Conservation (phyloP, 2,329 filamentous ascomycete species). For the Helotiales sp. region DNA sequence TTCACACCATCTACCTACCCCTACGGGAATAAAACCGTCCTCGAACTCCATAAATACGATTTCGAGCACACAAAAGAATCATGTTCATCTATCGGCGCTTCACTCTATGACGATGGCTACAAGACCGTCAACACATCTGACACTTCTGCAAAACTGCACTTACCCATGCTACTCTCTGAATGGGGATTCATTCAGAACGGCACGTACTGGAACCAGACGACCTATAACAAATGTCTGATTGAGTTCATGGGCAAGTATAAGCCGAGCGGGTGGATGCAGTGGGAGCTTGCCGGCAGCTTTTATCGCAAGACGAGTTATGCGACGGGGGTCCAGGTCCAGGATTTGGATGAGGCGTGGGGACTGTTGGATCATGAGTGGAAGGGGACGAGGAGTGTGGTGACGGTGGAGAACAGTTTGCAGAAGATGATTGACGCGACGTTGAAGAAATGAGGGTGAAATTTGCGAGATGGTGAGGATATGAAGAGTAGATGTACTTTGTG, state of each 20-base stretch:
- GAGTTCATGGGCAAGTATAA: slow-evolving; percentile 44
- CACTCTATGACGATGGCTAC: slow-evolving; percentile 39
- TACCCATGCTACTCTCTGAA: slow-evolving; percentile 48
- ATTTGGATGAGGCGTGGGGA: slow-evolving; percentile 56
- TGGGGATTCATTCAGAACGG: slow-evolving; percentile 54
- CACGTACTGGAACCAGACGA: slow-evolving; percentile 48
- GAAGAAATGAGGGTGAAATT: neutral
- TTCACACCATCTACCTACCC: slow-evolving; percentile 47
- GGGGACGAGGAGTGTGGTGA: slow-evolving; percentile 2
- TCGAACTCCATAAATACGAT: slow-evolving; percentile 56
- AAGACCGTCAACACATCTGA: slow-evolving; percentile 46
- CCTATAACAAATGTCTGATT: slow-evolving; percentile 56
- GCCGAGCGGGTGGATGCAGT: slow-evolving; percentile 59
- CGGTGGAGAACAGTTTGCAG: slow-evolving; percentile 5
- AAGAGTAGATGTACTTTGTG: too few species aligned
- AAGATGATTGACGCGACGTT: slow-evolving; percentile 5
- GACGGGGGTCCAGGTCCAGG: slow-evolving; percentile 51
- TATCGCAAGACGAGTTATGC: slow-evolving; percentile 48
- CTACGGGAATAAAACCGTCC: slow-evolving; percentile 51
- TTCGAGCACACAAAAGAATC: neutral
- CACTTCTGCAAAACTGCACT: slow-evolving; percentile 45
- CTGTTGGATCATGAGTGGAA: slow-evolving; percentile 8
- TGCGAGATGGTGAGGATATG: too few species aligned
- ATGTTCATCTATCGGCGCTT: slow-evolving; percentile 3
- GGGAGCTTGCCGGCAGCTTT: slow-evolving; percentile 62